A percentile compares a stretch with the other conserved stretches of the same genome.
Conservation (phyloP, 192 early-diverging fungal species). For the Coemansia sp. region DNA sequence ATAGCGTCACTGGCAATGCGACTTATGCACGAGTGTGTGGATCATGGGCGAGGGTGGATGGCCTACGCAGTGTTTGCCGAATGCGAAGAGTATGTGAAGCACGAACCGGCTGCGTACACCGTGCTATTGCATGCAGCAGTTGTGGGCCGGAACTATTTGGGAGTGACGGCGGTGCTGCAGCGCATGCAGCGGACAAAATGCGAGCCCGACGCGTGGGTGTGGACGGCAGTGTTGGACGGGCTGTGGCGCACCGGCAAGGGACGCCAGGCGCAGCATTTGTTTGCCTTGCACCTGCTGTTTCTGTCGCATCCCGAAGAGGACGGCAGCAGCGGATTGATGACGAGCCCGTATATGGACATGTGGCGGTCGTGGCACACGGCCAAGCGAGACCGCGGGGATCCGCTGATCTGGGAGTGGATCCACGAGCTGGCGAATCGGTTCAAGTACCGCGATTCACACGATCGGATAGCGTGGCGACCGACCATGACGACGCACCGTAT, state of each 20-base stretch:
- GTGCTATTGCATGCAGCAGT: conserved; percentile 18
- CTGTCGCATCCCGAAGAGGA: conserved; percentile 9
- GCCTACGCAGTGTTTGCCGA: conserved; percentile 12
- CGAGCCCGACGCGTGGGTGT: conserved; percentile 21
- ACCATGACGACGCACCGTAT: conserved; percentile 36
- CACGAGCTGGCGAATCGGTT: conserved; percentile 10
- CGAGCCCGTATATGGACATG: too few relatives aligned
- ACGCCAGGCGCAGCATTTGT: conserved; percentile 20
- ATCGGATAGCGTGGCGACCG: conserved; percentile 32
- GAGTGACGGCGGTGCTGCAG: conserved; percentile 4
- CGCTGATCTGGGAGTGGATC: conserved; percentile 18
- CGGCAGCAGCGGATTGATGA: too few relatives aligned
- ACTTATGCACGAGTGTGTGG: conserved; percentile 19
- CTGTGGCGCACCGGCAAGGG: conserved; percentile 19
- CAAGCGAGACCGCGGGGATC: background rate
- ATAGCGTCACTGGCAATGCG: conserved; percentile 16
- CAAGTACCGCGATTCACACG: conserved; percentile 1
- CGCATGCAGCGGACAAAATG: conserved; percentile 13
- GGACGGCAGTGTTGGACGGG: conserved; percentile 31
- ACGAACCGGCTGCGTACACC: conserved; percentile 20
- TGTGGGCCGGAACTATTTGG: conserved; percentile 3
- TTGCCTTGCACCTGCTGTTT: conserved; percentile 37
- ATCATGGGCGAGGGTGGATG: background rate
- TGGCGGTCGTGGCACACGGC: too few relatives aligned
- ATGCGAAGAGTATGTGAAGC: conserved; percentile 9